Base-by-base conservation (phyloP, 257 asterid species). In the Oldenlandia corymbosa region DNA sequence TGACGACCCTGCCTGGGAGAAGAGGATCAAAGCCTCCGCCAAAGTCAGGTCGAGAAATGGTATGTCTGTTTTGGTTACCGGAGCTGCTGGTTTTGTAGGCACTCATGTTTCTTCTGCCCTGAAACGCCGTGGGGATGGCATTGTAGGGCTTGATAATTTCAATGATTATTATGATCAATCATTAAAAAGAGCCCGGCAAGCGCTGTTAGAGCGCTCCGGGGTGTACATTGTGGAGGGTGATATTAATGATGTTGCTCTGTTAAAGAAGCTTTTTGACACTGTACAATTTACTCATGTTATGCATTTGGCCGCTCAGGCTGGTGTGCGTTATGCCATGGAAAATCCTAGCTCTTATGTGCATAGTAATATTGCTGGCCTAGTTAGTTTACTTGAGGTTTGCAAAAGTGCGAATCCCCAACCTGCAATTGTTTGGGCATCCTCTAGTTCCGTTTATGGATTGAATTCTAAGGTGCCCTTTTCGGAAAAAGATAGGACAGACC, bases 281-380 rank as follows among this genome's bases (percentile, higher is more conserved):
- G 97, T 89, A 16, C 88, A 87, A 37, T 92, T 89, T 65, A 87
- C 85, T 55, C 98, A 92, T 71, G 97, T 92, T 46, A 92, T 92
- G 98, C 98, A 92, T 79, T 79, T 92, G 43, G 98, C 98, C 2
- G 98, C 98, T 0, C 98, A 91, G 75, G 98, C 98, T 0, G 98
- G 98, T 2, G 98, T 92, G 0, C 69, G 97, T 2, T 92, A 92
- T 24, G 98, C 98, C n/a, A 88, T 92, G 98, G 91, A 88, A 74
- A 92, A 92, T 78, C 98, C 98, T n/a, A 75, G 95, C 69, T 92
- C 98, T 4, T 92, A 92, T 68, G 95, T 89, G 23, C 98, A 88
- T 67, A 88, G 97, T 70, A 92, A 92, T 68, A 92, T 92, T n/a
- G 98, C 98, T 1, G 98, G 98, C 36, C 73, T 92, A 1, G 98